These are phyloP conservation scores for Cladophialophora carrionii DNA, from an alignment of 2,329 filamentous ascomycete genomes.

Conservation along the genomic window DNA sequence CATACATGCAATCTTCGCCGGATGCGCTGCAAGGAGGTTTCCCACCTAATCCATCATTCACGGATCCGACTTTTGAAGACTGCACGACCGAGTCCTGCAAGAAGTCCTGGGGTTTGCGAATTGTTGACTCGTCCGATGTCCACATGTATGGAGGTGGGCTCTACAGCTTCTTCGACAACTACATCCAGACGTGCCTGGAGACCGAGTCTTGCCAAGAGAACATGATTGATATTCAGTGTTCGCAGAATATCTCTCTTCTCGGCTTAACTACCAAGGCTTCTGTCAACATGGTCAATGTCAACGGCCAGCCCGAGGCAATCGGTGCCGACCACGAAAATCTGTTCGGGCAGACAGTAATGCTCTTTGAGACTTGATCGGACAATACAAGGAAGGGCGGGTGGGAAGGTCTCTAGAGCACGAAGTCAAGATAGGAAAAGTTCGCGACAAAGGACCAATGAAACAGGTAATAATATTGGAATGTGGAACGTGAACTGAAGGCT, in stretches of 20 bases:
- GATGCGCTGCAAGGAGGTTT: constrained; percentile 73
- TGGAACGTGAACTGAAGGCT: neutral
- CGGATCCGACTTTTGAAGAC: constrained; percentile 70
- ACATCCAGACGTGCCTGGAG: constrained; percentile 69
- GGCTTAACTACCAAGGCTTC: constrained; percentile 75
- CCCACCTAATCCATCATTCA: constrained; percentile 59
- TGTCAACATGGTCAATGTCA: constrained; percentile 70
- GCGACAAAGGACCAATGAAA: neutral
- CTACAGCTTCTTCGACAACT: constrained; percentile 85
- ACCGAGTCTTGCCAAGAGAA: constrained; percentile 74
- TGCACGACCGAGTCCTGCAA: constrained; percentile 64
- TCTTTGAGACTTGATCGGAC: constrained; percentile 46
- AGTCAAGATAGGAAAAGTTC: constrained; percentile 3
- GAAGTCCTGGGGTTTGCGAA: constrained; percentile 76
- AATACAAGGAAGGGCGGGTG: neutral
- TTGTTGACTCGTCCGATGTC: constrained; percentile 68
- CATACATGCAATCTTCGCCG: constrained; percentile 77
- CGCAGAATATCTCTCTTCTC: constrained; percentile 62
- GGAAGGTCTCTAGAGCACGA: constrained; percentile 4
- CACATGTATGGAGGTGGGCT: constrained; percentile 73
- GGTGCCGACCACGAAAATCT: constrained; percentile 67
- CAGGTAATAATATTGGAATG: constrained; percentile 2
- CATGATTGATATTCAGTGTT: constrained; percentile 74
- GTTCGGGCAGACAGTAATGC: constrained; percentile 65
- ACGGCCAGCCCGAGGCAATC: constrained; percentile 58